phyloP scores from a whole-genome alignment of 2,329 filamentous ascomycete genomes.

The Chaetomiaceae sp. region DNA sequence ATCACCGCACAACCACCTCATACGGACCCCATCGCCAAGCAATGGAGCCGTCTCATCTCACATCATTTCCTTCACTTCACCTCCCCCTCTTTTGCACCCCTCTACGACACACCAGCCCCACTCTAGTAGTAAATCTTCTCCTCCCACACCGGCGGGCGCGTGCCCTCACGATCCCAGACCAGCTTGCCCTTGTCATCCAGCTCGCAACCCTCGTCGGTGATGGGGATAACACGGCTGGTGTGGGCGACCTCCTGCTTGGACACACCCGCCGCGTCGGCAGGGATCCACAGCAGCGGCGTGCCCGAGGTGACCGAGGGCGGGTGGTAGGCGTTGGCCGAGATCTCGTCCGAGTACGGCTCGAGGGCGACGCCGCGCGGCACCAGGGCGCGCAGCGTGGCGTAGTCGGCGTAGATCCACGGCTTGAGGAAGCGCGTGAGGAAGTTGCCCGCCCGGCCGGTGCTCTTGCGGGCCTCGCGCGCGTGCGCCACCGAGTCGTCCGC shows the following conservation, averaged over 20 bases:
- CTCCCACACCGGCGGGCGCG: slow-evolving; percentile 32
- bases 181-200: slow-evolving; percentile 57
- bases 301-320: slow-evolving; percentile 61
- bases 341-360: slow-evolving; percentile 54
- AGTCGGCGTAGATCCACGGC: slow-evolving; percentile 71
- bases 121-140: slow-evolving; percentile 33
- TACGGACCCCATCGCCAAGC: too few species aligned
- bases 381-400: slow-evolving; percentile 60
- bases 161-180: slow-evolving; percentile 30
- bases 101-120: too few species aligned
- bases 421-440: slow-evolving; percentile 64
- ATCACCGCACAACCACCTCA: too few species aligned
- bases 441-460: slow-evolving; percentile 44
- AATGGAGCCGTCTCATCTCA: too few species aligned
- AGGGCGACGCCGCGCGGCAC: slow-evolving; percentile 52
- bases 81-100: too few species aligned
- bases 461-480: slow-evolving; percentile 31
- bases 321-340: slow-evolving; percentile 64
- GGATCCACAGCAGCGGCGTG: slow-evolving; percentile 76
- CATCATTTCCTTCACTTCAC: too few species aligned
- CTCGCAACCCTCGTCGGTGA: slow-evolving; percentile 71
- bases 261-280: slow-evolving; percentile 66
- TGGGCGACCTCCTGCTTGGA: slow-evolving; percentile 72
- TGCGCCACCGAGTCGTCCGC: not conserved
- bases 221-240: slow-evolving; percentile 63